A percentile compares a stretch with the other conserved stretches of the same genome.
Evolutionary conservation across 1,139 yeast genomes (phyloP).

Genomic region (Ashbya aceris): DNA sequence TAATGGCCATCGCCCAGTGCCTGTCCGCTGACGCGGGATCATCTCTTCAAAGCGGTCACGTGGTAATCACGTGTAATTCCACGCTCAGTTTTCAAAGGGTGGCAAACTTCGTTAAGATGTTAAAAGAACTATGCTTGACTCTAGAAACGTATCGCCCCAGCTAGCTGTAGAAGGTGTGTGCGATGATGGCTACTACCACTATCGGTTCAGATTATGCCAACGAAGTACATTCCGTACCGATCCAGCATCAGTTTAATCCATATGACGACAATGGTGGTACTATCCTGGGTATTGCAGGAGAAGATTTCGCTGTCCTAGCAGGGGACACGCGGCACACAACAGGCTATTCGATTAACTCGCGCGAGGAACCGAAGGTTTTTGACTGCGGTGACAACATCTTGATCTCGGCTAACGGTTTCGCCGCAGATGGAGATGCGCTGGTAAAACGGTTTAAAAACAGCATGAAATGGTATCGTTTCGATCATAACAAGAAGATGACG

Average conservation of each 20-base stretch:
- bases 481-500: slow-evolving; percentile 65
- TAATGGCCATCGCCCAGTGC: background rate
- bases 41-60: background rate
- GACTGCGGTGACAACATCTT: slow-evolving; percentile 82
- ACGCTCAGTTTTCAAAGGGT: background rate
- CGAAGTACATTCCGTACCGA: slow-evolving; percentile 50
- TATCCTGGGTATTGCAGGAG: slow-evolving; percentile 93
- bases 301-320: slow-evolving; percentile 92
- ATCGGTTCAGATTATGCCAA: slow-evolving; percentile 55
- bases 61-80: background rate
- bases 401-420: slow-evolving; percentile 91
- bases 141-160: background rate
- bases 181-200: slow-evolving; percentile 28
- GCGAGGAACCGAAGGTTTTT: slow-evolving; percentile 86
- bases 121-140: background rate
- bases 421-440: slow-evolving; percentile 88
- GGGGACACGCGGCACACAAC: slow-evolving; percentile 96
- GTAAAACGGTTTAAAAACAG: slow-evolving; percentile 68
- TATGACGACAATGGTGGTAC: slow-evolving; percentile 97
- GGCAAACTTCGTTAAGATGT: background rate
- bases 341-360: slow-evolving; percentile 87
- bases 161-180: no score
- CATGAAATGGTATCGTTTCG: slow-evolving; percentile 89
- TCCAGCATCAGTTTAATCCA: slow-evolving; percentile 92
- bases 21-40: background rate